A percentile compares a stretch with the other conserved stretches of the same genome.
Evolutionary conservation across 352 stramenopile genomes (phyloP).

Genomic region (Globisporangium acanthophoron): DNA sequence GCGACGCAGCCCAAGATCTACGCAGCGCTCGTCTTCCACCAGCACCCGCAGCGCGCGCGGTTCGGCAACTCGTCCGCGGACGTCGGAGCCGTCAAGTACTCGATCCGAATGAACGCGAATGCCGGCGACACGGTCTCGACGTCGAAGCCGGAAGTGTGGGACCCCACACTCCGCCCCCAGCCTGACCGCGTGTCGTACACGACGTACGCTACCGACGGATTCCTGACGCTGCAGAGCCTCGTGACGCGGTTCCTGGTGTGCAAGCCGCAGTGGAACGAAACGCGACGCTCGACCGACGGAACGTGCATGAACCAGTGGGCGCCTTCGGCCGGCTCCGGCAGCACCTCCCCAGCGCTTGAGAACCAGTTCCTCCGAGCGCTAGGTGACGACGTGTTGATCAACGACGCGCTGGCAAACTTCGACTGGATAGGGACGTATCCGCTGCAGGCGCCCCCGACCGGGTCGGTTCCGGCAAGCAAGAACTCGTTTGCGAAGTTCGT

Average conservation of each 20-base stretch:
- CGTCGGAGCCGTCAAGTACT: constrained; percentile 24
- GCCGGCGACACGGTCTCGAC: constrained; percentile 12
- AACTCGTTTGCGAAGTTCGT: not conserved
- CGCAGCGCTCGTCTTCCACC: constrained; percentile 36
- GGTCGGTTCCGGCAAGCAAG: not conserved
- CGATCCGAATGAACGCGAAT: constrained; percentile 28
- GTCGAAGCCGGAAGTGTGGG: constrained; percentile 14
- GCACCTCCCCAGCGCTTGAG: constrained; percentile 5
- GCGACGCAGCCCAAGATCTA: constrained; percentile 29
- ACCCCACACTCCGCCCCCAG: constrained; percentile 13
- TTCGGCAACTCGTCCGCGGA: constrained; percentile 15
- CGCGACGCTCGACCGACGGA: constrained; percentile 10
- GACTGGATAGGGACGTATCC: not conserved
- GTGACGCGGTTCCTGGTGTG: constrained; percentile 37
- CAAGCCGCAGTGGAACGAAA: constrained; percentile 28
- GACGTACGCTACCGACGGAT: constrained; percentile 34
- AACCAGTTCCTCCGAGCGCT: not conserved
- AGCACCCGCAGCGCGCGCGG: constrained; percentile 11
- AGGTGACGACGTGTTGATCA: constrained; percentile 16
- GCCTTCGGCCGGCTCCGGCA: not conserved
- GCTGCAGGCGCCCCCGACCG: not conserved
- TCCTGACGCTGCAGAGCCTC: constrained; percentile 44
- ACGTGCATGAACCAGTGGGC: constrained; percentile 13
- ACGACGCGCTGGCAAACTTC: not conserved
- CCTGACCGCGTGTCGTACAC: constrained; percentile 15